These are phyloP conservation scores for Amanita subjunquillea DNA, from an alignment of 768 basidiomycete genomes.

Conservation along the genomic window DNA sequence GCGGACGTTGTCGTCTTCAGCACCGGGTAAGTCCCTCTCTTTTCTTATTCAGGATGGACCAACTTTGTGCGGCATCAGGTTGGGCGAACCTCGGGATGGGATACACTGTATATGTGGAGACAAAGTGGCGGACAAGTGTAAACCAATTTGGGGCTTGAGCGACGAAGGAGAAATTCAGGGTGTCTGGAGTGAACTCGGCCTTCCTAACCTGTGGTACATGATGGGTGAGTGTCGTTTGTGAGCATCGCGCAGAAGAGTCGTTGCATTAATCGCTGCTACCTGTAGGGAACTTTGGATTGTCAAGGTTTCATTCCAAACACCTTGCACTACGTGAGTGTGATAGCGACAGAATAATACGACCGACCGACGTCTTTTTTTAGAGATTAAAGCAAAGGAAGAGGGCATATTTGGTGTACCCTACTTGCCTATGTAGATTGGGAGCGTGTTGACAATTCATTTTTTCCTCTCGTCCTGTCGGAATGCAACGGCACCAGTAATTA, in stretches of 20 bases:
- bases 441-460: background rate
- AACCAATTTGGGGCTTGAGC: conserved; percentile 56
- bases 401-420: conserved; percentile 10
- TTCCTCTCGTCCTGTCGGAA: too few relatives aligned
- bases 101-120: conserved; percentile 36
- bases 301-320: conserved; percentile 51
- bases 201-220: conserved; percentile 46
- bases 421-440: background rate
- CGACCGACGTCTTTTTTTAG: background rate
- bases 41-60: background rate
- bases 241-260: background rate
- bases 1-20: conserved; percentile 52
- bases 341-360: too few relatives aligned
- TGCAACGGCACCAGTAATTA: too few relatives aligned
- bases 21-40: conserved; percentile 32
- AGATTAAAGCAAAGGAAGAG: conserved; percentile 15
- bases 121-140: conserved; percentile 31
- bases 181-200: conserved; percentile 37
- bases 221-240: conserved; percentile 29
- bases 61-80: conserved; percentile 17
- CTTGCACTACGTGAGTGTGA: conserved; percentile 48
- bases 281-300: conserved; percentile 35
- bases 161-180: conserved; percentile 52
- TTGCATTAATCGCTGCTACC: background rate
- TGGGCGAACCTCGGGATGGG: conserved; percentile 30